These are phyloP conservation scores for Dioscorea dumetorum DNA, from an alignment of 106 monocot genomes.

Conservation along the genomic window DNA sequence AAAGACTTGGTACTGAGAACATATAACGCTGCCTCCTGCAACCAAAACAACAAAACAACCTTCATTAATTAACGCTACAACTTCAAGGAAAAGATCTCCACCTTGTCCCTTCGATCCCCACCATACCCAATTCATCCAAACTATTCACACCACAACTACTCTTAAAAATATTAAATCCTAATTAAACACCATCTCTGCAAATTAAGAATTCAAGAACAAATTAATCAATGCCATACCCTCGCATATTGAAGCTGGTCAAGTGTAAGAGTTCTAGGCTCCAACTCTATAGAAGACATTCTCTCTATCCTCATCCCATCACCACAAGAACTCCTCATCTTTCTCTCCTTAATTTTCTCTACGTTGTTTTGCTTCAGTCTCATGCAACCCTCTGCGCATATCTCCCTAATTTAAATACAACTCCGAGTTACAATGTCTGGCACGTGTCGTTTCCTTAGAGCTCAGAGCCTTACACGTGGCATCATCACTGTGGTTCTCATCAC, in stretches of 20 bases:
- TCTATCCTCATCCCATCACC: not conserved
- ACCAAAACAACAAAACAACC: not conserved
- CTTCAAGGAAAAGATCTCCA: too few species aligned
- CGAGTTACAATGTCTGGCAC: not conserved
- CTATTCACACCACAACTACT: too few species aligned
- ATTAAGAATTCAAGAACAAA: not conserved
- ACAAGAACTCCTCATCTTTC: not conserved
- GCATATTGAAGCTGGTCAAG: constrained; percentile 39
- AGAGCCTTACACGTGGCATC: not conserved
- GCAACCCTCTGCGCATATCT: not conserved
- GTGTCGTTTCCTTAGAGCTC: not conserved
- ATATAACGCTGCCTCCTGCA: constrained; percentile 43
- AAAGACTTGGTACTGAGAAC: constrained; percentile 25
- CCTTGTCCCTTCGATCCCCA: too few species aligned
- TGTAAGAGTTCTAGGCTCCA: constrained; percentile 36
- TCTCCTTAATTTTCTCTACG: too few species aligned
- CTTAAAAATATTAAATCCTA: too few species aligned
- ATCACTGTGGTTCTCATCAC: not conserved
- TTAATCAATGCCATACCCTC: constrained; percentile 22
- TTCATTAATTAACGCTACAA: not conserved
- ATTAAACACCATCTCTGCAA: too few species aligned
- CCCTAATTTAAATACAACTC: not conserved
- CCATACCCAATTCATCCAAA: too few species aligned
- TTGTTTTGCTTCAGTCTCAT: not conserved
- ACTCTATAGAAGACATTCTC: constrained; percentile 34